Base-by-base conservation (phyloP, 164 flowering plant species). In the Aristolochia contorta region DNA sequence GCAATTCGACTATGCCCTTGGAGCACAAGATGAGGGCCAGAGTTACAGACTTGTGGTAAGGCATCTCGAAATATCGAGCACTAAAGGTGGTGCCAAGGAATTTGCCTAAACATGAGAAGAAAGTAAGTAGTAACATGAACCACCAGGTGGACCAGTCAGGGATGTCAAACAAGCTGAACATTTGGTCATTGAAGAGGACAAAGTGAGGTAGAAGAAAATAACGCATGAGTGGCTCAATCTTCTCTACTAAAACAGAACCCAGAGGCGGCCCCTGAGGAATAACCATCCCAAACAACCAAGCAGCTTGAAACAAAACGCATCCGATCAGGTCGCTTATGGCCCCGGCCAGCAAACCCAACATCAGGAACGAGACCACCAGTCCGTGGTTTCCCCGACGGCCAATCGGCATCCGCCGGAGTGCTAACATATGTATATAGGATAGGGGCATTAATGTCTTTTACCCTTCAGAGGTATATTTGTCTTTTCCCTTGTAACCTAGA, bases 201-300 rank as follows among this genome's bases (percentile, higher is more conserved):
- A 78, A 43, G 59, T 76, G 61, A 4, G 94, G 90, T 80, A 83
- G 63, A 0, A 87, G 22, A 46, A 84, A 1, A 12, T 78, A 71
- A 51, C 22, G 65, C 16, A 75, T 20, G 21, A 84, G 8, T 0
- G 77, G 61, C 70, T 87, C 91, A 2, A 59, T 57, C 69, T 73
- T 78, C 45, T 80, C 79, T 49, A 80, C 82, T 0, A 87, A 56
- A 4, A 80, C 74, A 1, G 91, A 49, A 0, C 89, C 91, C 3
- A 87, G 56, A 0, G 89, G 89, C 0, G 91, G 91, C 1, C 95
- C 95, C 25, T 78, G 82, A 0, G 95, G 91, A 0, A 83, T 66
- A 0, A 71, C 76, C n/a, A 87, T 33, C 3, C 91, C 96, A 7
- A 83, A 50, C 78, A 80, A 72, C 20, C 80, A n/a, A 3, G 91